Evolutionary conservation across 2,329 filamentous ascomycete genomes (phyloP), one percentile per base, ranked within the genome.

Genomic region (Penicillium capsulatum): DNA sequence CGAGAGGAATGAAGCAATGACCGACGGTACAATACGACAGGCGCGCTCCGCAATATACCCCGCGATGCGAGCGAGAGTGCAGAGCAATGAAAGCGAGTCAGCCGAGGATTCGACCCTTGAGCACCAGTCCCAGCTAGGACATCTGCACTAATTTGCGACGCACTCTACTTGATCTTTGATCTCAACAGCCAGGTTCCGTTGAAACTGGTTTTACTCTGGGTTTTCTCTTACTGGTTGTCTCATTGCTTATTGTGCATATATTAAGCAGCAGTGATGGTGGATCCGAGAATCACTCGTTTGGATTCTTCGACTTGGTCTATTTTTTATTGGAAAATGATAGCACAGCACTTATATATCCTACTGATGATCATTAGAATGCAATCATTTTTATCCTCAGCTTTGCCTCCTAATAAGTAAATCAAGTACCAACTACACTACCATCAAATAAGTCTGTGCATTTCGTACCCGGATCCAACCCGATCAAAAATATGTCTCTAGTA

Each of bases 31-130:
- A 4, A 6, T 38, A 10, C 34, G 17, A 19, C 37, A 30, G 4
- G 15, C 34, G 10, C 13, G 10, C 4, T 11, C 26, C 6, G 20
- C 27, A 3, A 10, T 31, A 13, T n/a, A 5, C 4, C 26, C 26
- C 6, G 20, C 27, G 5, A 10, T 31, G 13, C 35, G 17, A 7
- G 29, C 14, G 9, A 15, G 13, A 16, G 10, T 38, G 5, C 11
- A 10, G 14, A 38, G 36, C 6, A 19, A 33, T 13, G 30, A 40
- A 14, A 57, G 50, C 20, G 54, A 57, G 32, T 57, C 57, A 13
- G 48, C 39, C 2, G 51, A 31, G 31, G 19, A 22, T 9, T 22
- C 19, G 19, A 22, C 19, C 19, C 19, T 22, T 9, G 14, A 7
- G 16, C 29, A 31, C 9, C 27, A 6, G 10, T 31, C 14, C 16